Base-by-base conservation (phyloP, 352 stramenopile genomes). In the Phytophthora macrochlamydospora region DNA sequence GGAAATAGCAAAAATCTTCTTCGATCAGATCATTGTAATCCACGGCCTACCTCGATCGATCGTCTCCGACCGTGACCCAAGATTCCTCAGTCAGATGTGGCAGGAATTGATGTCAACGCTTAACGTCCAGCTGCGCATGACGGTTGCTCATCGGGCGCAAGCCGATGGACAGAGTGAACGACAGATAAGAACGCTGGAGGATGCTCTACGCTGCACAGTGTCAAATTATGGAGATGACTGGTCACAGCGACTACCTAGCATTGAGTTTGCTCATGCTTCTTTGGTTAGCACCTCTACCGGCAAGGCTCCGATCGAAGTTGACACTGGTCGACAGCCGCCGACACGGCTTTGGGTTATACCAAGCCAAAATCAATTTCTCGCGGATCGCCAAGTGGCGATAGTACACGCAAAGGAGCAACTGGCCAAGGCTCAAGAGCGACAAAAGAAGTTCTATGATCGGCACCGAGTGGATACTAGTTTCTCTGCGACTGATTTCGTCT, bases 171-270 rank as follows among this genome's bases (percentile, higher is more conserved):
- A 59, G 32, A 40, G 38, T 14, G 53, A 51, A 13, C 3, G 53
- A 2, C 53, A 51, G 30, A 59, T 59, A 24, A 7, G 53, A 7
- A 59, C 29, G 13, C 31, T 51, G 29, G 53, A 51, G 38, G 53
- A 59, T 14, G 40, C 40, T 28, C 14, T 59, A n/a, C 28, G 53
- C 1, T 59, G 40, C 8, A 42, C 40, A 0, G 53, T 59, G 12
- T 59, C 53, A 24, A 12, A 44, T 12, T 59, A 59, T 32, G 40
- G 53, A 24, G 40, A 51, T 51, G 40, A 51, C 7, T 59, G 28
- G 40, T 11, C 11, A 4, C 14, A 31, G 9, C 18, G 8, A 7
- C 38, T 43, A 12, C 38, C 40, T 3, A 32, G 38, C 4, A 51
- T 59, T 12, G 53, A 51, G 28, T 51, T 51, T 29, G 53, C 53